phyloP scores from a whole-genome alignment of 495 filamentous ascomycete genomes.

The Tuber calosporum region DNA sequence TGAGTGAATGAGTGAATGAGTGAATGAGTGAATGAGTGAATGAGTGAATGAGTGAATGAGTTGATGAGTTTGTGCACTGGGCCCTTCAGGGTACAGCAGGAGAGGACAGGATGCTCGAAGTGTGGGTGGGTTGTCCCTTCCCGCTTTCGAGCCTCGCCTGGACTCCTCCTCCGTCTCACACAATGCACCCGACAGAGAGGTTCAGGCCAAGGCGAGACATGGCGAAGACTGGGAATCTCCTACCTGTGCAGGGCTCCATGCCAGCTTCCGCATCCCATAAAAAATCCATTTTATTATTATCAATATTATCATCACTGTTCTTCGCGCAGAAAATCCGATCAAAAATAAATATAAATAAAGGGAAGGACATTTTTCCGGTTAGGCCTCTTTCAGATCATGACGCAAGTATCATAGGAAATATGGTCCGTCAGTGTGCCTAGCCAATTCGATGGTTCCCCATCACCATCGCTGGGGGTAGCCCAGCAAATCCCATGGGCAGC shows the following conservation, averaged over 20 bases:
- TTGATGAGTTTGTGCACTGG: background rate
- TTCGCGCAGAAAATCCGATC: constrained; percentile 23
- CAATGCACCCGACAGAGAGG: constrained; percentile 33
- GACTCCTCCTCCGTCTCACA: constrained; percentile 35
- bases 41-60: too few relatives aligned
- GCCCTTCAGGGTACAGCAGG: too few relatives aligned
- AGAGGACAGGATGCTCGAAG: constrained; percentile 1
- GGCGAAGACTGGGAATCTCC: constrained; percentile 20
- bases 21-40: too few relatives aligned
- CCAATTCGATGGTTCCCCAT: constrained; percentile 7
- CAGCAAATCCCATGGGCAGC: background rate
- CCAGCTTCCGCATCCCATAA: constrained; percentile 19
- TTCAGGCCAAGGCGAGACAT: constrained; percentile 35
- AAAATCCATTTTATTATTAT: background rate
- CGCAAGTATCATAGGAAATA: constrained; percentile 32
- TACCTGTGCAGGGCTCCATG: constrained; percentile 16
- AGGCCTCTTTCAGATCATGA: constrained; percentile 25
- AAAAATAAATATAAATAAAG: constrained; percentile 10
- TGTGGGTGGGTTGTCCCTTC: constrained; percentile 20
- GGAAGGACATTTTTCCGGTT: constrained; percentile 22
- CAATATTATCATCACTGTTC: constrained; percentile 7
- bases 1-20: background rate
- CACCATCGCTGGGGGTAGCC: background rate
- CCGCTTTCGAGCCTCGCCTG: constrained; percentile 24
- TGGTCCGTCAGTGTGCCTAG: constrained; percentile 16